phyloP scores from a whole-genome alignment of 345 rosid species.

The Salix viminalis region DNA sequence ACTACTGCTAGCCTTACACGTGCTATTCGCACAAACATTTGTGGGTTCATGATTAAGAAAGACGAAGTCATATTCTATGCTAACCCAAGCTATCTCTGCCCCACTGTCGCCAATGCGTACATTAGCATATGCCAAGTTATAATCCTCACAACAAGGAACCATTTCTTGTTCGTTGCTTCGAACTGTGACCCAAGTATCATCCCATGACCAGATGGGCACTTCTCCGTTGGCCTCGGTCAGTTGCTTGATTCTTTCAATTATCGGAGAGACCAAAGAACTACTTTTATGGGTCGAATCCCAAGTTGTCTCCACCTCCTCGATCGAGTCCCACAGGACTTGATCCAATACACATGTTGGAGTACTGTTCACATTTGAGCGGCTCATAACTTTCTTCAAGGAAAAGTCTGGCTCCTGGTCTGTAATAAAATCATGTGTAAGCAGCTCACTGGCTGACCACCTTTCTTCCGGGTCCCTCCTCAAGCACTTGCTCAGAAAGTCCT shows the following conservation, averaged over 20 bases:
- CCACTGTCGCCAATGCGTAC: not conserved
- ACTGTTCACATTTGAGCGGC: not conserved
- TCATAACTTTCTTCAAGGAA: not conserved
- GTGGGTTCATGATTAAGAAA: not conserved
- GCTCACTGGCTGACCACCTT: constrained; percentile 48
- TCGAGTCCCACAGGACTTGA: constrained; percentile 28
- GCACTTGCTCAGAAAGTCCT: constrained; percentile 52
- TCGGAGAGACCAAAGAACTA: constrained; percentile 6
- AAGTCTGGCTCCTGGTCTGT: not conserved
- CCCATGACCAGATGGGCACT: constrained; percentile 29
- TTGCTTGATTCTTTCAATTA: constrained; percentile 30
- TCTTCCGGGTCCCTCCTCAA: constrained; percentile 39
- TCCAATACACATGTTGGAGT: constrained; percentile 46
- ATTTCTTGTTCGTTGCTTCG: constrained; percentile 29
- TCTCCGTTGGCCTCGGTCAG: constrained; percentile 16
- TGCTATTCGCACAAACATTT: not conserved
- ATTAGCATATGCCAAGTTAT: not conserved
- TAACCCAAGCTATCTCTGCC: not conserved
- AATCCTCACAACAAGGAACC: not conserved
- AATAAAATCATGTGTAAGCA: constrained; percentile 43
- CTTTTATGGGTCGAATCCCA: not conserved
- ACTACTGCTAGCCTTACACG: not conserved
- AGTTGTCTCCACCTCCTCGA: constrained; percentile 14
- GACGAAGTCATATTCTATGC: constrained; percentile 6
- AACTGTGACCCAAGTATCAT: constrained; percentile 46